phyloP scores from a whole-genome alignment of 169 alveolate species.

The Cryptosporidium baileyi region DNA sequence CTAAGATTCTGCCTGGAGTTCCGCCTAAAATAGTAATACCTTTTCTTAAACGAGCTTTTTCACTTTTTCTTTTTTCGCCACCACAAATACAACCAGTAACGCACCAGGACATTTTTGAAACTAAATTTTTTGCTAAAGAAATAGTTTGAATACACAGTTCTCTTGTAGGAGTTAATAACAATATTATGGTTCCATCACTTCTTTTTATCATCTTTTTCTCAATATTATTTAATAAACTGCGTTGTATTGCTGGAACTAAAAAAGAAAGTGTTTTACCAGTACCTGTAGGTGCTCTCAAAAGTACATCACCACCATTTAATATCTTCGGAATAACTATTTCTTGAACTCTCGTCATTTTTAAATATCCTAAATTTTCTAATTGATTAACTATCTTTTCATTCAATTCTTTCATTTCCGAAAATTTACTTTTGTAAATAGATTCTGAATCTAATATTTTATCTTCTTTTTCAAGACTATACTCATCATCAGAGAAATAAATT shows the following conservation, averaged over 20 bases:
- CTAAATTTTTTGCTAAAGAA: conserved; percentile 71
- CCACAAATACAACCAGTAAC: conserved; percentile 81
- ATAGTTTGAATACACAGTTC: conserved; percentile 87
- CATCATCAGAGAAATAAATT: conserved; percentile 46
- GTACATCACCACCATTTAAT: conserved; percentile 88
- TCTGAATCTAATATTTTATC: neutral
- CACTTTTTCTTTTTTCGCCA: conserved; percentile 89
- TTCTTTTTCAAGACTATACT: neutral
- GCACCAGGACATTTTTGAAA: conserved; percentile 80
- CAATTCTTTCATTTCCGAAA: conserved; percentile 59
- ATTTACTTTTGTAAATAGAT: conserved; percentile 62
- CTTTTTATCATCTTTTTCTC: conserved; percentile 53
- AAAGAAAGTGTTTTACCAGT: conserved; percentile 96
- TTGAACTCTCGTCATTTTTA: conserved; percentile 84
- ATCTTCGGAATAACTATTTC: conserved; percentile 89
- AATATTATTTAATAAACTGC: conserved; percentile 53
- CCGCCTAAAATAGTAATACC: conserved; percentile 93
- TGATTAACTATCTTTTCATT: conserved; percentile 27
- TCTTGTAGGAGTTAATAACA: conserved; percentile 86
- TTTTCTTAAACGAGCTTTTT: conserved; percentile 88
- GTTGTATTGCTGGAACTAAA: conserved; percentile 90
- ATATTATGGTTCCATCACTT: conserved; percentile 80
- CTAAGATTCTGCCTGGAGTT: conserved; percentile 97
- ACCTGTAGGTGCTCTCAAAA: conserved; percentile 94
- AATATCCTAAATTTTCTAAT: conserved; percentile 77